Evolutionary conservation across 257 asterid species (phyloP).

Genomic region (Solanum stenotomum): DNA sequence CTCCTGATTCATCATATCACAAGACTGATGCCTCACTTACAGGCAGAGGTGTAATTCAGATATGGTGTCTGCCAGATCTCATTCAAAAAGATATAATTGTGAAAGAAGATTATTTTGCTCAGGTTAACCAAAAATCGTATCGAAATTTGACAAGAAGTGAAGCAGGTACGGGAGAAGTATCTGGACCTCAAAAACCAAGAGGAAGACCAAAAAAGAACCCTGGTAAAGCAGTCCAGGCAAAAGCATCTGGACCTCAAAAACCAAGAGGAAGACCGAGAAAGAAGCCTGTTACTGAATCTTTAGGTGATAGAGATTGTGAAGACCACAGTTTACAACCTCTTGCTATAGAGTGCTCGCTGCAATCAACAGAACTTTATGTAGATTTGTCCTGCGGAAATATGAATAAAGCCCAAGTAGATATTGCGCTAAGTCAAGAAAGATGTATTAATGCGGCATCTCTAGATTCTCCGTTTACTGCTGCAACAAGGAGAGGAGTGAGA

Average conservation of each 20-base stretch:
- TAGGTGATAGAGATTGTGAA: slow-evolving; percentile 8
- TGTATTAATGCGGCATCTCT: not conserved
- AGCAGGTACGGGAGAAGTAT: slow-evolving; percentile 4
- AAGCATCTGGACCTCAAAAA: slow-evolving; percentile 21
- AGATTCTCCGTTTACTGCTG: slow-evolving; percentile 9
- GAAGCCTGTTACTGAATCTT: slow-evolving; percentile 25
- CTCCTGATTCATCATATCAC: slow-evolving; percentile 83
- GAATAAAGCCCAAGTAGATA: not conserved
- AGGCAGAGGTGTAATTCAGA: slow-evolving; percentile 90
- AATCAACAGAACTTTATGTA: slow-evolving; percentile 3
- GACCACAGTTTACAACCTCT: slow-evolving; percentile 11
- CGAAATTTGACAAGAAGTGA: slow-evolving; percentile 8
- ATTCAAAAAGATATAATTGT: not conserved
- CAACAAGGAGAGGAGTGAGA: slow-evolving; percentile 16
- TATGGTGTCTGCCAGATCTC: slow-evolving; percentile 69
- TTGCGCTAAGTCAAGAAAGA: not conserved
- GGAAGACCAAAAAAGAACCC: slow-evolving; percentile 33
- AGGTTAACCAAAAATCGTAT: slow-evolving; percentile 25
- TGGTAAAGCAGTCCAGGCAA: not conserved
- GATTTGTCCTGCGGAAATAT: slow-evolving; percentile 2
- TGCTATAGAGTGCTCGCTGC: slow-evolving; percentile 9
- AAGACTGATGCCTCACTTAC: slow-evolving; percentile 64
- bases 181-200: slow-evolving; percentile 10
- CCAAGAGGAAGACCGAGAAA: slow-evolving; percentile 42
- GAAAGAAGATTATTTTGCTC: slow-evolving; percentile 20